A percentile compares a stretch with the other conserved stretches of the same genome.
Evolutionary conservation across 208 protist species (phyloP).

Genomic region (Leishmania martiniquensis): DNA sequence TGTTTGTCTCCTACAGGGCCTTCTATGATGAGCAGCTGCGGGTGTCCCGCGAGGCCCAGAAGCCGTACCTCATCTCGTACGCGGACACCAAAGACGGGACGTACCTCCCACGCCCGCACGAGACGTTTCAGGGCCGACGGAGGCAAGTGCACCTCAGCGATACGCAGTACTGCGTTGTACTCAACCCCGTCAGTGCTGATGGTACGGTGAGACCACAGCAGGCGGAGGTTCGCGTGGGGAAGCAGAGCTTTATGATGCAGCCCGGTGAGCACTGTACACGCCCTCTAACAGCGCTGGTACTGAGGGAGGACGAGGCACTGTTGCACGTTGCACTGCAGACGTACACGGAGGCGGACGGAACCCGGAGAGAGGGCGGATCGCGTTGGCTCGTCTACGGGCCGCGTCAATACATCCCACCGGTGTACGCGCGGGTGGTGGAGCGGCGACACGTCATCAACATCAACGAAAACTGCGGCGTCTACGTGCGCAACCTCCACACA

Average conservation of each 20-base stretch:
- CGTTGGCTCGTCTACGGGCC: constrained; percentile 96
- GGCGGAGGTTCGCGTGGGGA: constrained; percentile 84
- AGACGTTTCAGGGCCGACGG: constrained; percentile 48
- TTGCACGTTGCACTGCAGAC: constrained; percentile 26
- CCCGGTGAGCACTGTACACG: constrained; percentile 55
- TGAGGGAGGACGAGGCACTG: constrained; percentile 46
- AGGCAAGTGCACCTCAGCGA: constrained; percentile 56
- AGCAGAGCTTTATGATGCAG: constrained; percentile 72
- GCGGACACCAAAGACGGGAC: constrained; percentile 42
- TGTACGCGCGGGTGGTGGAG: constrained; percentile 93
- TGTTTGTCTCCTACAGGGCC: constrained; percentile 37
- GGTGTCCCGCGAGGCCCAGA: constrained; percentile 69
- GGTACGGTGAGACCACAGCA: constrained; percentile 75
- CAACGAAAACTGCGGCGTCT: constrained; percentile 96
- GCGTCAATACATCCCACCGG: constrained; percentile 89
- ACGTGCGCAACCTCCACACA: constrained; percentile 93
- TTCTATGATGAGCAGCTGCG: constrained; percentile 71
- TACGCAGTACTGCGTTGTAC: constrained; percentile 90
- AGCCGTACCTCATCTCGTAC: constrained; percentile 87
- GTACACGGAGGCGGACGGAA: constrained; percentile 17
- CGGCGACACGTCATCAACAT: constrained; percentile 86
- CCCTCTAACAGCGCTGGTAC: constrained; percentile 66
- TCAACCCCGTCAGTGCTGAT: constrained; percentile 76
- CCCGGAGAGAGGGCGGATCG: constrained; percentile 37
- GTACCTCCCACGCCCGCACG: constrained; percentile 71